Evolutionary conservation across 306 rosid genomes (phyloP).

Genomic region (Cicer chorassanicum): DNA sequence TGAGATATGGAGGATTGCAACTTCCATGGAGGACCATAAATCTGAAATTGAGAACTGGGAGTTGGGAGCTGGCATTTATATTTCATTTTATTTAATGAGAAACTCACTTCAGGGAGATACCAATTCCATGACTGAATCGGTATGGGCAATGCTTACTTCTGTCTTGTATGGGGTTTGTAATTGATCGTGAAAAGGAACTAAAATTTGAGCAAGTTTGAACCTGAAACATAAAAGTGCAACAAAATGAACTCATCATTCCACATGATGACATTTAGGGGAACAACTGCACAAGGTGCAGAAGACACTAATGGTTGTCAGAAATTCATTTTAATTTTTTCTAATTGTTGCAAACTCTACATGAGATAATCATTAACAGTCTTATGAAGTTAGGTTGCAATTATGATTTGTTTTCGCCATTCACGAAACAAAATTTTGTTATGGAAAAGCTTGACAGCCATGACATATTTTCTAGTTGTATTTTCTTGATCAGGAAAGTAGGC

Average conservation of each 20-base stretch:
- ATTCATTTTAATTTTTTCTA: constrained; percentile 2
- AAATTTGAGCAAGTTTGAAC: constrained; percentile 35
- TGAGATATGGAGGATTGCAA: constrained; percentile 83
- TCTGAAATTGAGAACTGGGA: constrained; percentile 99
- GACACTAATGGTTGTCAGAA: constrained; percentile 22
- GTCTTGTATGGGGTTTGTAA: constrained; percentile 23
- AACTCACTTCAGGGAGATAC: constrained; percentile 72
- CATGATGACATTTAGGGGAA: constrained; percentile 30
- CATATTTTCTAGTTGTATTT: constrained; percentile 11
- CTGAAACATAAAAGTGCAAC: constrained; percentile 9
- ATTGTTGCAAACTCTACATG: not conserved
- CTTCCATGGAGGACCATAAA: constrained; percentile 86
- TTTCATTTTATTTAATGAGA: constrained; percentile 78
- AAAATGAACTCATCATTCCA: constrained; percentile 28
- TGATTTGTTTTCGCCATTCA: not conserved
- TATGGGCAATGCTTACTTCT: constrained; percentile 41
- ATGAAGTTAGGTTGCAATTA: constrained; percentile 6
- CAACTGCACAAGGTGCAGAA: constrained; percentile 18
- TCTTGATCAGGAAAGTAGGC: constrained; percentile 34
- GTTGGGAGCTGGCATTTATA: constrained; percentile 90
- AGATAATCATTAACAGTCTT: constrained; percentile 33
- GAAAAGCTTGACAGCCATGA: constrained; percentile 30
- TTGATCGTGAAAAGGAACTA: constrained; percentile 24
- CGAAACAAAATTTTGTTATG: constrained; percentile 26
- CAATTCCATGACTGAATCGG: constrained; percentile 66